Evolutionary conservation across 768 basidiomycete species (phyloP), one percentile per base, ranked within the genome.

Genomic region (Sarcomyxa edulis): DNA sequence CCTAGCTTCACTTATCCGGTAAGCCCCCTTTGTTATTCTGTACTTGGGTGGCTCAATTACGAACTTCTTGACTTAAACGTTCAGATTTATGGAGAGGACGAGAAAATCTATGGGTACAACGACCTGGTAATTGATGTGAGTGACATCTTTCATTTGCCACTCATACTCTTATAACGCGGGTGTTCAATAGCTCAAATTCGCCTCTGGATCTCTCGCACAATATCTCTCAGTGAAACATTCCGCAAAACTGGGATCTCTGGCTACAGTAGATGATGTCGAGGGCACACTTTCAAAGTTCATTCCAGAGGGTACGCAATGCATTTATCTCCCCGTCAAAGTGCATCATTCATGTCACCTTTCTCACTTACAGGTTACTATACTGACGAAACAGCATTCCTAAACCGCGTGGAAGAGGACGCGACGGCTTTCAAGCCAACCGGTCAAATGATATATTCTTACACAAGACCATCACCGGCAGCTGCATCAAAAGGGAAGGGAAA

Each of bases 1-100:
- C 95, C 95, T 2, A 65, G 69, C 3, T 99, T 98, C 65, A 97
- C 95, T 1, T 99, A 99, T 62, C 93, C 95, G 5, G 89, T 90
- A 50, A 37, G 81, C 56, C 23, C 28, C n/a, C 12, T n/a, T 39
- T 31, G 8, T n/a, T 18, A 32, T 25, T 28, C 22, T 33, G 30
- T 16, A 28, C 28, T 36, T 43, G 22, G 7, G 10, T 19, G 18
- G 7, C 23, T 32, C 15, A 23, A n/a, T 14, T 18, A 12, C 21
- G 31, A 15, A 27, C 28, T 40, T 33, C 23, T 27, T 36, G 32
- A 19, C 6, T 37, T 14, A 34, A 2, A 14, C 19, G 7, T 29
- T 4, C 42, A 91, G 88, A 93, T 99, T 52, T 97, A 81, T 54
- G 95, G 95, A 37, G 91, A 97, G 51, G 87, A 95, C 37, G 93